Percentiles rank a stretch among this genome's conserved stretches.
phyloP scores from a whole-genome alignment of 2,329 filamentous ascomycete genomes.

The Hypoxylon sp. region DNA sequence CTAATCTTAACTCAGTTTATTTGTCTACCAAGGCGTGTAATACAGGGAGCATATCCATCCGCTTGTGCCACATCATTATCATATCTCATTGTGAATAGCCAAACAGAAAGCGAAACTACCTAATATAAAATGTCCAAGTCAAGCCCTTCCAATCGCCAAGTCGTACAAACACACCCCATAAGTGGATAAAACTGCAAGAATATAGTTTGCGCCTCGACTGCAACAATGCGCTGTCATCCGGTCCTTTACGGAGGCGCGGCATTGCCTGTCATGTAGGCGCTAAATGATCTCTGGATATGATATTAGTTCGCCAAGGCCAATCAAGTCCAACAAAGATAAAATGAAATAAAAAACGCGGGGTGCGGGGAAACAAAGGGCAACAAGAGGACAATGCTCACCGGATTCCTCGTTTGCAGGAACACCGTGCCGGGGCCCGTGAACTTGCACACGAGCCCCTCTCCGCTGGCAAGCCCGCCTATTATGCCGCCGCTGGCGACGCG shows the following conservation, averaged over 20 bases:
- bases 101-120: not conserved
- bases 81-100: not conserved
- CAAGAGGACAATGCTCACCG: slow-evolving; percentile 60
- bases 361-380: not conserved
- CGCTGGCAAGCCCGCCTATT: slow-evolving; percentile 84
- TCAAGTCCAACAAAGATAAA: not conserved
- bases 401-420: slow-evolving; percentile 92
- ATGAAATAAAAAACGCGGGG: not conserved
- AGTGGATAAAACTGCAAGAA: not conserved
- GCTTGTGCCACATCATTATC: slow-evolving; percentile 8
- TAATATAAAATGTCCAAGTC: not conserved
- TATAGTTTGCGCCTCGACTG: not conserved
- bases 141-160: not conserved
- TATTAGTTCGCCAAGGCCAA: slow-evolving; percentile 26
- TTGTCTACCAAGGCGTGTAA: slow-evolving; percentile 4
- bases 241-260: slow-evolving; percentile 49
- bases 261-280: slow-evolving; percentile 64
- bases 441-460: slow-evolving; percentile 92
- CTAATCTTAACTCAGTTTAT: slow-evolving; percentile 11
- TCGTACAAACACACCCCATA: not conserved
- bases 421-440: slow-evolving; percentile 92
- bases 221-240: too few species aligned
- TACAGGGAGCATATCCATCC: slow-evolving; percentile 18
- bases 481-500: slow-evolving; percentile 91
- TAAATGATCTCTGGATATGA: slow-evolving; percentile 61